These are phyloP conservation scores for Aspergillus fischeri DNA, from an alignment of 2,329 filamentous ascomycete genomes.

Conservation along the genomic window DNA sequence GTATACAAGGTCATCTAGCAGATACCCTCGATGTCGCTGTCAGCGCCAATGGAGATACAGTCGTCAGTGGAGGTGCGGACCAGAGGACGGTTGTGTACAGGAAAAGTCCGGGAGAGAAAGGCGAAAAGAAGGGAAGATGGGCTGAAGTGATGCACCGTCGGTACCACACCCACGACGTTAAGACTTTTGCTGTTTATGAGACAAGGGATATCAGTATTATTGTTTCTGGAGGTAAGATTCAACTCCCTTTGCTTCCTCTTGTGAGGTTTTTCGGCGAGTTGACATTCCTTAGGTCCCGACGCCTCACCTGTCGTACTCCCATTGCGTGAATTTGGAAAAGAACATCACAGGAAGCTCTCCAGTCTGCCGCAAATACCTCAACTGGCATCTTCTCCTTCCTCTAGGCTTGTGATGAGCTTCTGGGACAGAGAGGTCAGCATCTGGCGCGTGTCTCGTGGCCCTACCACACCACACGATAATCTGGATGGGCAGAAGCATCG, in stretches of 20 bases:
- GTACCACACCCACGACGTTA: constrained; percentile 92
- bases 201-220: constrained; percentile 77
- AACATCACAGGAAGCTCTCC: constrained; percentile 78
- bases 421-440: constrained; percentile 86
- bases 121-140: constrained; percentile 64
- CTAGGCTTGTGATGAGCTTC: constrained; percentile 80
- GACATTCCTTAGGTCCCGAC: constrained; percentile 64
- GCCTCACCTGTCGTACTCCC: constrained; percentile 78
- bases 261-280: constrained; percentile 2
- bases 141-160: constrained; percentile 77
- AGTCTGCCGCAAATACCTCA: constrained; percentile 75
- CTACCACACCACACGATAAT: constrained; percentile 46
- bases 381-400: constrained; percentile 66
- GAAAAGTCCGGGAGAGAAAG: constrained; percentile 47
- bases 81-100: constrained; percentile 80
- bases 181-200: constrained; percentile 88
- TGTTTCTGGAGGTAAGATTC: constrained; percentile 74
- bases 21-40: constrained; percentile 86
- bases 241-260: neutral
- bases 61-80: constrained; percentile 91
- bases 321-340: constrained; percentile 68
- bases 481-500: constrained; percentile 34
- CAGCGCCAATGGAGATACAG: constrained; percentile 72
- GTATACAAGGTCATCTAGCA: constrained; percentile 80
- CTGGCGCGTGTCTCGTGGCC: constrained; percentile 59